Percentiles rank a stretch among this genome's conserved stretches.
Evolutionary conservation across 306 rosid species (phyloP).

Genomic region (Corylus americana): DNA sequence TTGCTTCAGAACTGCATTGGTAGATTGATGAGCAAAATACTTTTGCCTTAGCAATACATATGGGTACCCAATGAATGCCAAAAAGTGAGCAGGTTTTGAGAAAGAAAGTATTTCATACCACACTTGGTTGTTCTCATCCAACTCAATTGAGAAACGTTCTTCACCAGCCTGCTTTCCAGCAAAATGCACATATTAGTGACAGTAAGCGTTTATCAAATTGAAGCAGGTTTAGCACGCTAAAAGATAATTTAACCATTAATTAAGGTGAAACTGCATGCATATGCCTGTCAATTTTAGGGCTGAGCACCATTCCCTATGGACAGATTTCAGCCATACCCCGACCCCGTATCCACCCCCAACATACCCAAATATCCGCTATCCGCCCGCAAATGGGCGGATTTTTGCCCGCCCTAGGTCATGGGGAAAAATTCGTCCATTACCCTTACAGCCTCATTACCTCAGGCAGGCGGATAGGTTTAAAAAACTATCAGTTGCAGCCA

Average conservation of each 20-base stretch:
- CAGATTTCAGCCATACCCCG: no score
- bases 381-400: no score
- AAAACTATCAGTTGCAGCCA: no score
- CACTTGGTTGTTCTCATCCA: constrained; percentile 82
- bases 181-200: constrained; percentile 14
- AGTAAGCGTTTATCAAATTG: not conserved
- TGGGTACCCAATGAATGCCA: constrained; percentile 83
- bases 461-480: no score
- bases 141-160: constrained; percentile 81
- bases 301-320: no score
- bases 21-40: constrained; percentile 76
- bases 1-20: constrained; percentile 60
- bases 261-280: not conserved
- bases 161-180: constrained; percentile 75
- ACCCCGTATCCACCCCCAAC: no score
- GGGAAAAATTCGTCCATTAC: no score
- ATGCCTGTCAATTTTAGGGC: not conserved
- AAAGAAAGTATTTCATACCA: constrained; percentile 93
- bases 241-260: constrained; percentile 1
- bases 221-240: constrained; percentile 1
- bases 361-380: no score
- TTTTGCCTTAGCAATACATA: constrained; percentile 80
- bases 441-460: no score
- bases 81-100: constrained; percentile 79
- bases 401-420: no score